Conservation (phyloP, 2,329 filamentous ascomycete genomes). For the Clonostachys rhizophaga region DNA sequence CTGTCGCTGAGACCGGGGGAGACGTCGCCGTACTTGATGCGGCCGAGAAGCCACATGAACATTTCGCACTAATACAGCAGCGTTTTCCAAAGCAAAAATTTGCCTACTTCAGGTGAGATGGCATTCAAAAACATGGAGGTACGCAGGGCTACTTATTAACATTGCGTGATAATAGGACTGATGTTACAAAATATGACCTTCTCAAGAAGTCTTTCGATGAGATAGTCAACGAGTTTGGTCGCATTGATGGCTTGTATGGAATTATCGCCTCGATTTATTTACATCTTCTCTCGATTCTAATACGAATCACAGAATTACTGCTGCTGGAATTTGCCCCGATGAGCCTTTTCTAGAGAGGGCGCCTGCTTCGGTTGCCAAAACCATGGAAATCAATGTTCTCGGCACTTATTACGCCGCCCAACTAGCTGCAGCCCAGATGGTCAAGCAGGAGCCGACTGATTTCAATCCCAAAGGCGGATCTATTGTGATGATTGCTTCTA, state of each 20-base stretch:
- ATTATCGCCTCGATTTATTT: background rate
- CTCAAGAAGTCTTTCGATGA: background rate
- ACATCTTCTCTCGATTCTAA: background rate
- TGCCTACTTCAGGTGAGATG: background rate
- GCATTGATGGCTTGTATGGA: background rate
- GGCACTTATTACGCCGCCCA: conserved; percentile 27
- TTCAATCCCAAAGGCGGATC: conserved; percentile 16
- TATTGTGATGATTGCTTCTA: conserved; percentile 24
- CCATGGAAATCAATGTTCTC: conserved; percentile 17
- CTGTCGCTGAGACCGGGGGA: conserved; percentile 36
- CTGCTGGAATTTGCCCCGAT: conserved; percentile 18
- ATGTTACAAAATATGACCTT: background rate
- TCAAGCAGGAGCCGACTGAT: conserved; percentile 14
- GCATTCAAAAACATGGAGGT: background rate
- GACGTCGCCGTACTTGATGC: conserved; percentile 21
- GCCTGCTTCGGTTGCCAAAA: conserved; percentile 12
- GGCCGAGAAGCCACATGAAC: conserved; percentile 8
- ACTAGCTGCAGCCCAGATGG: conserved; percentile 25
- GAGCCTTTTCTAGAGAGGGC: conserved; percentile 16
- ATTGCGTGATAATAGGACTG: background rate
- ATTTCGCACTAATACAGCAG: conserved; percentile 7
- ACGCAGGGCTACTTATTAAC: background rate
- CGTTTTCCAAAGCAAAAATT: background rate
- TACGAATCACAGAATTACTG: conserved; percentile 9
- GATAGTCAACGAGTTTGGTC: background rate